Base-by-base conservation (phyloP, 2,329 filamentous ascomycete species). In the Xylariaceae sp. region DNA sequence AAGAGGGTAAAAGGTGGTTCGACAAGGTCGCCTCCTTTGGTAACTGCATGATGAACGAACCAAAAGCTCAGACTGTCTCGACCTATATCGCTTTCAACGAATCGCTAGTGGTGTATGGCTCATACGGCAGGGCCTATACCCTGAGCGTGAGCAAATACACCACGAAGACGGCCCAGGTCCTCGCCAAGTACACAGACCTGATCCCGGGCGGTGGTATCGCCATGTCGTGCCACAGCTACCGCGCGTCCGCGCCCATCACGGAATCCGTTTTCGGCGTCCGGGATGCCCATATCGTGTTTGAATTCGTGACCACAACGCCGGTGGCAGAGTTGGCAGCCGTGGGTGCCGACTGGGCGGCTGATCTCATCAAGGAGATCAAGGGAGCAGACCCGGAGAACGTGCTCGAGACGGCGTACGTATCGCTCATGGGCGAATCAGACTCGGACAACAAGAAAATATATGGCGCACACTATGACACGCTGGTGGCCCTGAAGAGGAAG, bases 211-310 rank as follows among this genome's bases (percentile, higher is more conserved):
- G 65, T 3, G 68, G 68, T 4, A 64, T 69, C 1, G 61, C 70
- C n/a, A 58, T 73, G 11, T 67, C 64, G 0, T 59, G 73, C 8
- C 72, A 75, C 53, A 67, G 69, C 41, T 67, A 73, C 7, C 65
- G 69, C 2, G 66, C 67, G 5, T 64, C 69, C 2, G 59, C 35
- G 4, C 56, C 56, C 3, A 62, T 61, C 35, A 51, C 54, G n/a
- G 52, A 66, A 5, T 69, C 72, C 0, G 67, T 75, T 1, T 72
- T 74, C 53, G 66, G 67, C 17, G 58, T 67, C 6, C 62, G 72
- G 30, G 60, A 66, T 1, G 67, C 71, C 10, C 74, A 77, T 59
- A 68, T 70, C 51, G 67, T 75, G 62, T n/a, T 76, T 4, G 73
- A 77, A 61, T 66, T 76, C 23, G 45, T 76, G 0, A 63, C 71